These are phyloP conservation scores for Albugo laibachii DNA, from an alignment of 352 stramenopile species.

Conservation along the genomic window DNA sequence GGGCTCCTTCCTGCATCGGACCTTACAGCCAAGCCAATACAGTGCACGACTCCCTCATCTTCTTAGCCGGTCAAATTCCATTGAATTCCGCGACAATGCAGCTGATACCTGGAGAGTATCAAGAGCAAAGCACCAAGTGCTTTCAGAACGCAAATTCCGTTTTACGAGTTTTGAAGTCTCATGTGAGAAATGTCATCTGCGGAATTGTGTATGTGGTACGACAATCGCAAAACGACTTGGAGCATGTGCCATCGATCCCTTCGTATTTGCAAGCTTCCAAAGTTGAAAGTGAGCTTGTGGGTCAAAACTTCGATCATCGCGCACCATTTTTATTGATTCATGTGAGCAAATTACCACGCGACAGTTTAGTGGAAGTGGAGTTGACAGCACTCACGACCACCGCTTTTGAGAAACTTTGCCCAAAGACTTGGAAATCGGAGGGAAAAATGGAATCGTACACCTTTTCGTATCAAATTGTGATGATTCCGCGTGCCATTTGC, in stretches of 20 bases:
- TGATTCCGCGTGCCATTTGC: background rate
- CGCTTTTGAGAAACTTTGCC: constrained; percentile 27
- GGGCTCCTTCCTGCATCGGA: constrained; percentile 96
- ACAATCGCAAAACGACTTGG: background rate
- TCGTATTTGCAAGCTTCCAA: constrained; percentile 10
- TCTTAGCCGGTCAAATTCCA: constrained; percentile 94
- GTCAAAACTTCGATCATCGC: constrained; percentile 26
- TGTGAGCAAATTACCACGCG: constrained; percentile 41
- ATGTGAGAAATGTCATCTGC: constrained; percentile 49
- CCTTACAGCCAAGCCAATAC: constrained; percentile 97
- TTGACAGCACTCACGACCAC: constrained; percentile 51
- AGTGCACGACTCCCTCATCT: constrained; percentile 77
- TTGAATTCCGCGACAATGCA: constrained; percentile 90
- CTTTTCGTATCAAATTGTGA: background rate
- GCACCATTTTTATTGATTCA: constrained; percentile 37
- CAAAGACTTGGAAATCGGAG: constrained; percentile 6
- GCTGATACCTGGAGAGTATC: constrained; percentile 30
- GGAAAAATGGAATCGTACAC: background rate
- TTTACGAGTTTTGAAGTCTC: constrained; percentile 57
- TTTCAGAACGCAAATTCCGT: constrained; percentile 42
- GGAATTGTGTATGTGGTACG: constrained; percentile 37
- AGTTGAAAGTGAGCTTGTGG: constrained; percentile 21
- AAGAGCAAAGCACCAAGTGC: constrained; percentile 25
- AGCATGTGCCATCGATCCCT: background rate
- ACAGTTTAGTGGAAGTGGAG: constrained; percentile 57